Base-by-base conservation (phyloP, 495 filamentous ascomycete species). In the Penicillium antarcticum region DNA sequence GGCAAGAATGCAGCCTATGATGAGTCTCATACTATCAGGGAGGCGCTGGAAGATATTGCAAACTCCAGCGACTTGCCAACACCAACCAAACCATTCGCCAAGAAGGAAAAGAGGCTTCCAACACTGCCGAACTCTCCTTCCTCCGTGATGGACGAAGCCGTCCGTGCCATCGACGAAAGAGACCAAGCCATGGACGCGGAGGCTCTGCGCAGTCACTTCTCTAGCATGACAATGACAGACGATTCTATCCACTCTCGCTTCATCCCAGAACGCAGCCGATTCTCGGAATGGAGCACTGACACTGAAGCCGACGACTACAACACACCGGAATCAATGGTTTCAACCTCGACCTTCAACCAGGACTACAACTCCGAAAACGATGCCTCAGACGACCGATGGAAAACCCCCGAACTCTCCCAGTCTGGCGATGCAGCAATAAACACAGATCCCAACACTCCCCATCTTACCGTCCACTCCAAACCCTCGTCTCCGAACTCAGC, bases 201-300 rank as follows among this genome's bases (percentile, higher is more conserved):
- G 40, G 55, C 64, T 33, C 55, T 68, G 11, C 66, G 53, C 24
- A 78, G 72, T 48, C 67, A 70, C 48, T 76, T 76, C 41, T 78
- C 74, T 5, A 69, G 69, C 45, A 60, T 72, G 50, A 76, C 66
- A 17, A 70, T 62, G 2, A 70, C 72, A 37, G 67, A 67, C 21
- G 73, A 68, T 9, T 70, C 69, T 18, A 57, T 45, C 14, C 44
- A 53, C 17, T 58, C 62, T 3, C 54, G 58, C 10, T 62, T 65
- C 5, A 16, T 55, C 6, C 58, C 50, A 11, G 71, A 77, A 39
- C 55, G 46, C 48, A 77, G 72, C 45, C 72, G 64, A n/a, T 77
- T 77, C 45, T 77, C 74, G 0, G 68, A 75, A 61, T 77, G 74
- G 74, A 74, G 72, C 42, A 68, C 71, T 4, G 70, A 74, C 37